phyloP scores from a whole-genome alignment of 2,329 filamentous ascomycete genomes.

The Aureobasidium sp. region DNA sequence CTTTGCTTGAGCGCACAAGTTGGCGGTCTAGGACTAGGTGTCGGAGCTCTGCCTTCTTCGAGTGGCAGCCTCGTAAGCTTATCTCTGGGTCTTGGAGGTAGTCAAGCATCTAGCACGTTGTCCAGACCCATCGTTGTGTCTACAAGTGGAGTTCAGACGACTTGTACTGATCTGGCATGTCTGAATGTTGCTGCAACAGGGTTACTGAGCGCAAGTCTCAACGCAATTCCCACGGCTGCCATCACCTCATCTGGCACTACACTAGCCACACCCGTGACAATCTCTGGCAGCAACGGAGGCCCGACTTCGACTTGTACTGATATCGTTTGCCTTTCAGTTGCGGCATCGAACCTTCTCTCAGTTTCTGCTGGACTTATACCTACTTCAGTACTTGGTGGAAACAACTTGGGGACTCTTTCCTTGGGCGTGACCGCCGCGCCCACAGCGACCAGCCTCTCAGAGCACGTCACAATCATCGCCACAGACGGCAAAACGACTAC shows the following conservation, averaged over 20 bases:
- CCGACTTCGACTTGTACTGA: constrained; percentile 1
- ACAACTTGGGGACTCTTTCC: not conserved
- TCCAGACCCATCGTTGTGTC: not conserved
- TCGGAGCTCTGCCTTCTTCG: not conserved
- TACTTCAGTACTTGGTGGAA: not conserved
- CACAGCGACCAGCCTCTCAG: not conserved
- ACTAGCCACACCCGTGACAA: not conserved
- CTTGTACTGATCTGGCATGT: not conserved
- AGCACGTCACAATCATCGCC: not conserved
- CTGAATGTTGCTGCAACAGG: not conserved
- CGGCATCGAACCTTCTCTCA: not conserved
- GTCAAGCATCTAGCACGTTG: not conserved
- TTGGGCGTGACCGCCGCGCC: not conserved
- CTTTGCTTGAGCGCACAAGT: not conserved
- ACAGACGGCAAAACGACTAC: not conserved
- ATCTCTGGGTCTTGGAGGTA: not conserved
- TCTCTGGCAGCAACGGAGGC: not conserved
- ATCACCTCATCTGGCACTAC: not conserved
- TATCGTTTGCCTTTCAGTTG: not conserved
- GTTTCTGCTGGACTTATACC: not conserved
- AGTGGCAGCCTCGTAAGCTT: not conserved
- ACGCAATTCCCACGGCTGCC: not conserved
- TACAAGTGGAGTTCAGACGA: not conserved
- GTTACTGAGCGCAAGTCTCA: not conserved
- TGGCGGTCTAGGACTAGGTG: not conserved